A percentile compares a stretch with the other conserved stretches of the same genome.
Evolutionary conservation across 768 basidiomycete species (phyloP).

Genomic region (Russula lepida): DNA sequence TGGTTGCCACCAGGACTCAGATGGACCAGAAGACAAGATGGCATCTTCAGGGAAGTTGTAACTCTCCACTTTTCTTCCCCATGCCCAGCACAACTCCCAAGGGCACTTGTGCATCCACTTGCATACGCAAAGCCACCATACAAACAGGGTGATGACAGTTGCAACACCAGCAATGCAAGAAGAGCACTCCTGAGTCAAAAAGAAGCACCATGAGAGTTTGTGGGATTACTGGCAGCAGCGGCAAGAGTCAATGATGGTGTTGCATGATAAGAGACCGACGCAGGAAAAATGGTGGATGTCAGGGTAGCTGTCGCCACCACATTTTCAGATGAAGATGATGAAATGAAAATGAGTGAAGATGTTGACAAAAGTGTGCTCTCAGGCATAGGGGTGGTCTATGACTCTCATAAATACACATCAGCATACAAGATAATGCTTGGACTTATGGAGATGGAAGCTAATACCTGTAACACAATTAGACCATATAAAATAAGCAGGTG

Average conservation of each 20-base stretch:
- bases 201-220: constrained; percentile 7
- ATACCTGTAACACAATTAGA: background rate
- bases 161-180: constrained; percentile 21
- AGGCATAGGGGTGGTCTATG: background rate
- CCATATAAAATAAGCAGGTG: too few species aligned
- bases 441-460: background rate
- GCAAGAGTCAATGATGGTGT: background rate
- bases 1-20: constrained; percentile 3
- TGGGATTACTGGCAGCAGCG: background rate
- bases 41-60: constrained; percentile 6
- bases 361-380: background rate
- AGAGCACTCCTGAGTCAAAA: constrained; percentile 25
- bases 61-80: constrained; percentile 24
- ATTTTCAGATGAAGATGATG: background rate
- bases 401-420: background rate
- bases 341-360: background rate
- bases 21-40: constrained; percentile 2
- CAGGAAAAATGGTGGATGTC: background rate
- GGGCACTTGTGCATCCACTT: constrained; percentile 18
- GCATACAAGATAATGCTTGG: background rate
- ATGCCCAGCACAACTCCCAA: constrained; percentile 8
- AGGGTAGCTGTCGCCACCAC: background rate
- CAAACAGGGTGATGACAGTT: constrained; percentile 20
- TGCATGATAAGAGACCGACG: background rate
- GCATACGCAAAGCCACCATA: constrained; percentile 25